Conservation (phyloP, 495 filamentous ascomycete species). For the Tetracladium marchalianum region DNA sequence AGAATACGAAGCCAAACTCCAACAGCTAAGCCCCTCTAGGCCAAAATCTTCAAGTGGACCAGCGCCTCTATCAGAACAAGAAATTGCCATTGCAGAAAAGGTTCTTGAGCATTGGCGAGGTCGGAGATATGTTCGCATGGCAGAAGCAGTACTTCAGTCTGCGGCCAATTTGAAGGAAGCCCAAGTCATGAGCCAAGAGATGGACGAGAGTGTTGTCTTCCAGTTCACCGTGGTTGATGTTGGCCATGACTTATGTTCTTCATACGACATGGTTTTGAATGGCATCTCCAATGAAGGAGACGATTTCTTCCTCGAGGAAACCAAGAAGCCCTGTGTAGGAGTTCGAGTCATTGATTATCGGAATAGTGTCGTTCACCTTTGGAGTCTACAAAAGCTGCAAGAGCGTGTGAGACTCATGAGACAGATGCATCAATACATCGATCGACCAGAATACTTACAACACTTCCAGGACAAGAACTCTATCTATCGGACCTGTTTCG, state of each 20-base stretch:
- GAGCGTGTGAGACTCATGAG: conserved; percentile 83
- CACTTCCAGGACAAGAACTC: conserved; percentile 71
- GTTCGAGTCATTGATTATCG: conserved; percentile 90
- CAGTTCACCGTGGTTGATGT: conserved; percentile 88
- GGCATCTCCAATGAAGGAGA: conserved; percentile 83
- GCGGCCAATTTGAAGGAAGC: conserved; percentile 87
- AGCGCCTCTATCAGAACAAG: conserved; percentile 51
- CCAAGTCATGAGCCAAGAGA: conserved; percentile 93
- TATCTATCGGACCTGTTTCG: too few relatives aligned
- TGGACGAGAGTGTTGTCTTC: conserved; percentile 90
- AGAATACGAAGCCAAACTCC: conserved; percentile 61
- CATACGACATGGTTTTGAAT: conserved; percentile 92
- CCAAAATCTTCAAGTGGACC: conserved; percentile 36
- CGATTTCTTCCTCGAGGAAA: conserved; percentile 70
- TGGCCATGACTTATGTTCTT: conserved; percentile 81
- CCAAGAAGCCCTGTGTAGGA: conserved; percentile 81
- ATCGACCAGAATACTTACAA: conserved; percentile 86
- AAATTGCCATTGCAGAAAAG: conserved; percentile 57
- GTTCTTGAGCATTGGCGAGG: conserved; percentile 68
- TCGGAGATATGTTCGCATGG: conserved; percentile 85
- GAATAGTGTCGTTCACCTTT: conserved; percentile 76
- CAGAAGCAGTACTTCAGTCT: conserved; percentile 83
- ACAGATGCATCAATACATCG: conserved; percentile 91
- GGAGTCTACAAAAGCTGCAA: conserved; percentile 90
- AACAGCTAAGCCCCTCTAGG: conserved; percentile 47